A percentile compares a stretch with the other conserved stretches of the same genome.
Conservation (phyloP, 2,329 filamentous ascomycete species). For the Aotearoamyces nothofagi region DNA sequence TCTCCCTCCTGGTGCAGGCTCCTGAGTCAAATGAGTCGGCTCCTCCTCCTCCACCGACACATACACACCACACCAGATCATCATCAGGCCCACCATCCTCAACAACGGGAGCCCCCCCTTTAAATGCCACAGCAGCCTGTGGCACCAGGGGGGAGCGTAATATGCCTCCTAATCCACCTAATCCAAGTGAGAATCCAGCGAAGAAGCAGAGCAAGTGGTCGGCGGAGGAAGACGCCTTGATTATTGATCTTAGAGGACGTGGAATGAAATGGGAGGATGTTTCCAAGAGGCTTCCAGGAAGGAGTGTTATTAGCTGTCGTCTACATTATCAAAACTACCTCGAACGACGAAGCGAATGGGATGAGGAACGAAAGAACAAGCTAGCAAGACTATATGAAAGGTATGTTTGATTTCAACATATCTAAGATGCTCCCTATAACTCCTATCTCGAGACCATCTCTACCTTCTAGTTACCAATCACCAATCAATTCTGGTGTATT, state of each 20-base stretch:
- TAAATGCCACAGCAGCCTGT: constrained; percentile 11
- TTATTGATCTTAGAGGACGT: constrained; percentile 77
- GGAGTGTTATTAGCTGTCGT: constrained; percentile 87
- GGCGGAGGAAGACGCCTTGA: constrained; percentile 79
- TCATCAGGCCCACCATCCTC: constrained; percentile 11
- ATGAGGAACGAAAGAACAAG: constrained; percentile 96
- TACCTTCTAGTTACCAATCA: too few species aligned
- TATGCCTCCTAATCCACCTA: constrained; percentile 37
- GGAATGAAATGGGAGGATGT: constrained; percentile 99
- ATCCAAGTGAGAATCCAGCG: constrained; percentile 51
- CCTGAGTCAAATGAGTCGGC: constrained; percentile 59
- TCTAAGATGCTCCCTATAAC: too few species aligned
- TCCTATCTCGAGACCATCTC: too few species aligned
- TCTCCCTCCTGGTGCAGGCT: constrained; percentile 73
- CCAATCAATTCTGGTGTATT: too few species aligned
- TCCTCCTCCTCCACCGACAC: constrained; percentile 26
- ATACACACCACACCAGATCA: constrained; percentile 20
- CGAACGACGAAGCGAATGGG: constrained; percentile 85
- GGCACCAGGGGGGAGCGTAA: constrained; percentile 28
- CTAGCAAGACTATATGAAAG: constrained; percentile 88
- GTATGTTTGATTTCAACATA: constrained; percentile 31
- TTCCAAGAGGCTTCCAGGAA: constrained; percentile 74
- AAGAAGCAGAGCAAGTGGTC: constrained; percentile 98
- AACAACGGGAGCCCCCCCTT: constrained; percentile 10
- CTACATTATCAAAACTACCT: constrained; percentile 96